Base-by-base conservation (phyloP, 345 rosid species). In the Cardamine resedifolia region DNA sequence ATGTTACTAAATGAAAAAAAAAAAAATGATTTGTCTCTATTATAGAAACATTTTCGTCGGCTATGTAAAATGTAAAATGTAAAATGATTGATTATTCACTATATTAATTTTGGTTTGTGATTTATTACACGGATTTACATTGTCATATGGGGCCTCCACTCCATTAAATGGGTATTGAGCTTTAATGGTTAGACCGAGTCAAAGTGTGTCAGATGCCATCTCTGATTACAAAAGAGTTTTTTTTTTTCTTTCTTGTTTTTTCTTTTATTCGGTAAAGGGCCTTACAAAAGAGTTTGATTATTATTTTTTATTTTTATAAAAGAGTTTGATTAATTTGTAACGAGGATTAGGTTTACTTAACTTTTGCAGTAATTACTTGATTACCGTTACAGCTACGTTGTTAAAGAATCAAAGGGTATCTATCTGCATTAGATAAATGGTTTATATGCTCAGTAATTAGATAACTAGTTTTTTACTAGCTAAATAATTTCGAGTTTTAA, bases 181-280 rank as follows among this genome's bases (percentile, higher is more conserved):
- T 50, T 50, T 63, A 31, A 34, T 24, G 66, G 31, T 65, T 56
- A 73, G 72, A 74, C 72, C 57, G 49, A 43, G 79, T 75, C 79
- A 75, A 68, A 62, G 57, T 55, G 68, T 68, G 78, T 67, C 38
- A 67, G 66, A 66, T 38, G 15, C 60, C 49, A 66, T 38, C 18
- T 51, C 60, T 58, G 45, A 28, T 47, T 14, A 49, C 27, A 47
- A 21, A 20, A 49, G 15, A 4, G 27, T 49, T 21, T 49, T 21
- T 6, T 1, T 18, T 45, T 3, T 18, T 8, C 8, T 8, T 21
- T 11, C 2, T 9, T n/a, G n/a, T n/a, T n/a, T 48, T 23, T 23
- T 23, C 24, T 9, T 20, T 48, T n/a, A n/a, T n/a, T 48, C 3
- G 53, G 51, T 47, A 47, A 47, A 16, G 23, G 23, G 50, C 21